These are phyloP conservation scores for Taxillus chinensis DNA, from an alignment of 164 flowering plant genomes.

Conservation along the genomic window DNA sequence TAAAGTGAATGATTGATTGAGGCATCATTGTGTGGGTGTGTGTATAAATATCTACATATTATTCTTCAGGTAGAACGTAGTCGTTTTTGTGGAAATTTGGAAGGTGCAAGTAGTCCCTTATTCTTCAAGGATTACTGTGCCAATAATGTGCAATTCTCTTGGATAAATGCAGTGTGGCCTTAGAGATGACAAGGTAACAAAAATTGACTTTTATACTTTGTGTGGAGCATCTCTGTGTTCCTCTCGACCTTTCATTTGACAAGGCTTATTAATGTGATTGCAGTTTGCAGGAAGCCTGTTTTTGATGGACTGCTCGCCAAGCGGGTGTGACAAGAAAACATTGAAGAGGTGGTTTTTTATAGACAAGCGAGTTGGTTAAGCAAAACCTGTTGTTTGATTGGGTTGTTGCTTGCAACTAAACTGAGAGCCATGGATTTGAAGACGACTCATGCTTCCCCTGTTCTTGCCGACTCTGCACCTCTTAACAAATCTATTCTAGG, in stretches of 20 bases:
- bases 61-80: no score
- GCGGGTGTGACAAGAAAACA: slow-evolving; percentile 46
- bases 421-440: slow-evolving; percentile 35
- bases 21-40: no score
- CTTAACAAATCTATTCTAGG: slow-evolving; percentile 64
- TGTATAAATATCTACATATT: no score
- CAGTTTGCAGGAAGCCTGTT: slow-evolving; percentile 30
- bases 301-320: slow-evolving; percentile 53
- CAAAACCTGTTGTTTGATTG: neutral
- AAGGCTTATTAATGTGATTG: neutral
- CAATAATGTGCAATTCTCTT: slow-evolving; percentile 2
- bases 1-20: no score
- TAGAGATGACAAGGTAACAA: slow-evolving; percentile 11
- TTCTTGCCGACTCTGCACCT: slow-evolving; percentile 59
- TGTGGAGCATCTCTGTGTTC: neutral
- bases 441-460: slow-evolving; percentile 52
- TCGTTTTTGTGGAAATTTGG: no score
- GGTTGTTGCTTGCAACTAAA: neutral
- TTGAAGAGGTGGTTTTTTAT: slow-evolving; percentile 68
- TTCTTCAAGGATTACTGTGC: neutral
- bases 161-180: slow-evolving; percentile 9
- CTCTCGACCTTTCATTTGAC: neutral
- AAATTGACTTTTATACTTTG: neutral
- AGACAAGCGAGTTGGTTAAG: slow-evolving; percentile 50
- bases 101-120: no score